Base-by-base conservation (phyloP, 495 filamentous ascomycete genomes). In the Podospora comata region DNA sequence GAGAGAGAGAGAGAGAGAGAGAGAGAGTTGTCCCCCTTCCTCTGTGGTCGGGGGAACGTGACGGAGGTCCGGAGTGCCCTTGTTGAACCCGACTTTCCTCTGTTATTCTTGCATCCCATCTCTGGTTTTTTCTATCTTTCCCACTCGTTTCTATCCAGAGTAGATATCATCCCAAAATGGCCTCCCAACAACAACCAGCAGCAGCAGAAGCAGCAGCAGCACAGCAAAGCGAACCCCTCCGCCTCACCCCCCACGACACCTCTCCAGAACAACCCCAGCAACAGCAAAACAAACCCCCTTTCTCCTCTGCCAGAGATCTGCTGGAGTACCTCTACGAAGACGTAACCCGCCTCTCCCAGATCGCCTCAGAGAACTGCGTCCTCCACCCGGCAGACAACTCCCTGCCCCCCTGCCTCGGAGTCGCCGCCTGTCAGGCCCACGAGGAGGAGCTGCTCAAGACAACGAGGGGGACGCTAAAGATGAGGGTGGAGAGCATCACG, bases 351-450 rank as follows among this genome's bases (percentile, higher is more conserved):
- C 65, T 78, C 9, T 66, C 60, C 4, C 11, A 67, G 2, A 62
- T 78, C 30, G 65, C 69, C 32, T 62, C 72, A 0, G 23, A 60
- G 5, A 20, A 60, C 34, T 67, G 77, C 5, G 3, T 72, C 26
- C 72, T 78, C 0, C 76, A 78, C 64, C 56, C 67, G 0, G 73
- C 71, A 62, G 65, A 72, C 66, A 69, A 70, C 0, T 19, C 27
- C 44, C 30, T 72, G 5, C 69, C 72, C 1, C 63, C 73, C 1
- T 20, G 72, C 3, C 2, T 34, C 1, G 76, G 76, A 2, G 28
- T 74, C 20, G 59, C n/a, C 0, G 73, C 75, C 0, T 73, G 65
- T 2, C 73, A 76, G 61, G 68, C 62, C 9, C 70, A 76, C 65
- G 72, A 73, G 26, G 71, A 77, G 1, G 68, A 67, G 1, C 66